Evolutionary conservation across 2,329 filamentous ascomycete species (phyloP).

Genomic region (Hymenoscyphus infarciens): DNA sequence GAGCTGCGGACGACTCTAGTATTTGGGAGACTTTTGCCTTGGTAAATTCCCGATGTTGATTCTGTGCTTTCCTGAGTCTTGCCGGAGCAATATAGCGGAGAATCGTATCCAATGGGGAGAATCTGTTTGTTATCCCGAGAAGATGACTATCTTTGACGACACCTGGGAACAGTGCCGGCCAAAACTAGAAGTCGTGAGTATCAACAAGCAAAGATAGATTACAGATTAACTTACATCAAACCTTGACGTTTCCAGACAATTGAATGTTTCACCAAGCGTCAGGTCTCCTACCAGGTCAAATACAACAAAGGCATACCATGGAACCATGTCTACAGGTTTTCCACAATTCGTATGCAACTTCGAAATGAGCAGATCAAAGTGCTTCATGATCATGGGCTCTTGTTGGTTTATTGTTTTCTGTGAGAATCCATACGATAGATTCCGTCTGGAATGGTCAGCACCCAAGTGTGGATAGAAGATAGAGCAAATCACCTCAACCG

Average conservation of each 20-base stretch:
- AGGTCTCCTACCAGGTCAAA: constrained; percentile 1
- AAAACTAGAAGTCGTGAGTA: not conserved
- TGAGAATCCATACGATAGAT: not conserved
- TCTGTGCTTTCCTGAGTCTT: not conserved
- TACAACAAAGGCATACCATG: not conserved
- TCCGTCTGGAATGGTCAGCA: too few relatives aligned
- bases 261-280: not conserved
- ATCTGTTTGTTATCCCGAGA: not conserved
- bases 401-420: not conserved
- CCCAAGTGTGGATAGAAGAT: not conserved
- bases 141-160: not conserved
- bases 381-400: not conserved
- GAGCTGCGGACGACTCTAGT: too few relatives aligned
- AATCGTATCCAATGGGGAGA: not conserved
- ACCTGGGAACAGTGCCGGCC: not conserved
- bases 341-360: not conserved
- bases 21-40: too few relatives aligned
- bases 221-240: too few relatives aligned
- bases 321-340: too few relatives aligned
- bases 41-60: too few relatives aligned
- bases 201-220: not conserved
- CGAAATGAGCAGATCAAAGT: constrained; percentile 17
- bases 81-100: not conserved
- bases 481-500: not conserved
- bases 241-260: not conserved